Base-by-base conservation (phyloP, 768 basidiomycete genomes). In the Xerocomellus intermedius region DNA sequence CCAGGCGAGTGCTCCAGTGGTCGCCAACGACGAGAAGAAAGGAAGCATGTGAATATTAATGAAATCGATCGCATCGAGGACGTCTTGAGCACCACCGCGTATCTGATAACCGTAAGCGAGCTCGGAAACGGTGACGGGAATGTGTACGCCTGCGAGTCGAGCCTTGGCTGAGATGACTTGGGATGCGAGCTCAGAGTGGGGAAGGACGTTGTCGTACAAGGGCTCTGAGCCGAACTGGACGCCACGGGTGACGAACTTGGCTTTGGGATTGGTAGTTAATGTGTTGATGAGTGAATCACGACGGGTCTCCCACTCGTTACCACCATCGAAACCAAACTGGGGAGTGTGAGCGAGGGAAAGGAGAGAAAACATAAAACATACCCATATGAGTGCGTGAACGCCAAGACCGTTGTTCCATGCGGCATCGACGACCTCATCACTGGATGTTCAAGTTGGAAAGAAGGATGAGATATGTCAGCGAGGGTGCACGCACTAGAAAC, bases 211-310 rank as follows among this genome's bases (percentile, higher is more conserved):
- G 62, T 88, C 87, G 55, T 69, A 89, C 21, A 88, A 72, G 1
- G 86, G 86, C 61, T 88, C 87, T 0, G 85, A 85, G 32, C 87
- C 87, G 59, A 88, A 88, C 56, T 89, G 86, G 4, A 88, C 69
- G 1, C 73, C 82, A 19, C 85, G 80, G 1, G 84, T 86, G 24
- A 87, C 79, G 50, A 82, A 87, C 57, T 82, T 81, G 16, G 83
- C 85, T 57, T 79, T 84, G 2, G 79, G 75, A 52, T 86, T 87
- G 2, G 79, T 79, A 51, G 80, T 81, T 26, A 87, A 76, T 1
- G 75, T 74, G 21, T 65, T 69, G 38, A 87, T 69, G 44, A 87
- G 76, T 3, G 69, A 67, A 58, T 85, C 76, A 10, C 84, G 78
- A 26, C 84, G 79, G 3, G 73, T 69, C 52, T 74, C 73, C 82